A percentile compares a stretch with the other conserved stretches of the same genome.
phyloP scores from a whole-genome alignment of 768 basidiomycete species.

The Lactifluus pinguis region DNA sequence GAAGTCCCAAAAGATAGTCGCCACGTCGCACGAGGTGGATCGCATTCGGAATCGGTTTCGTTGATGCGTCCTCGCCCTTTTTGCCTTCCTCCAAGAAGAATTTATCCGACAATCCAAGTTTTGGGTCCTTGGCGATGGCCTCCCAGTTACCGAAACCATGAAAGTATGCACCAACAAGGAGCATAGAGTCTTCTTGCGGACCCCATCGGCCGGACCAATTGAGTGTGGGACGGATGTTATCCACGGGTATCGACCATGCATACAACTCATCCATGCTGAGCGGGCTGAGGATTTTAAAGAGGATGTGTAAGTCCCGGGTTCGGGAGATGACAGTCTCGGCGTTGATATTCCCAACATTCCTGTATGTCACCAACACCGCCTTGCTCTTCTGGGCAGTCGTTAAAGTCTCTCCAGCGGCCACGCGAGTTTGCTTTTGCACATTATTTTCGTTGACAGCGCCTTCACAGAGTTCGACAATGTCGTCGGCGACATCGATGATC shows the following conservation, averaged over 20 bases:
- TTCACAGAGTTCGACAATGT: slow-evolving; percentile 80
- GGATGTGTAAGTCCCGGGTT: slow-evolving; percentile 77
- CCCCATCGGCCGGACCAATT: slow-evolving; percentile 98
- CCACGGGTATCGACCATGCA: slow-evolving; percentile 82
- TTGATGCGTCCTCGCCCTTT: slow-evolving; percentile 79
- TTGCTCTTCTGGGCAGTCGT: slow-evolving; percentile 95
- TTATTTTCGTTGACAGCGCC: slow-evolving; percentile 80
- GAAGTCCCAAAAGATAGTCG: slow-evolving; percentile 79
- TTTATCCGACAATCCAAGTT: slow-evolving; percentile 78
- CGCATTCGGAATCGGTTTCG: slow-evolving; percentile 88
- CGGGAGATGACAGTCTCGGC: slow-evolving; percentile 94
- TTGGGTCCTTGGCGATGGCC: slow-evolving; percentile 79
- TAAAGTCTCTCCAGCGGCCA: slow-evolving; percentile 79
- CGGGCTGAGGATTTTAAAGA: slow-evolving; percentile 68
- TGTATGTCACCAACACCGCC: slow-evolving; percentile 87
- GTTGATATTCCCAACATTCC: slow-evolving; percentile 88
- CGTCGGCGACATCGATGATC: slow-evolving; percentile 86
- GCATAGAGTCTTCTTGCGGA: slow-evolving; percentile 84
- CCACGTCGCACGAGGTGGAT: slow-evolving; percentile 97
- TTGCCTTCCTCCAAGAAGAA: slow-evolving; percentile 99
- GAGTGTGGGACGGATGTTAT: slow-evolving; percentile 86
- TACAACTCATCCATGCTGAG: slow-evolving; percentile 58
- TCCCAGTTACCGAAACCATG: slow-evolving; percentile 99
- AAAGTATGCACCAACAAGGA: slow-evolving; percentile 85
- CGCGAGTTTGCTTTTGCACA: slow-evolving; percentile 63